A percentile compares a stretch with the other conserved stretches of the same genome.
These are phyloP conservation scores for Leishmania lainsoni DNA, from an alignment of 208 protist genomes.

Conservation along the genomic window DNA sequence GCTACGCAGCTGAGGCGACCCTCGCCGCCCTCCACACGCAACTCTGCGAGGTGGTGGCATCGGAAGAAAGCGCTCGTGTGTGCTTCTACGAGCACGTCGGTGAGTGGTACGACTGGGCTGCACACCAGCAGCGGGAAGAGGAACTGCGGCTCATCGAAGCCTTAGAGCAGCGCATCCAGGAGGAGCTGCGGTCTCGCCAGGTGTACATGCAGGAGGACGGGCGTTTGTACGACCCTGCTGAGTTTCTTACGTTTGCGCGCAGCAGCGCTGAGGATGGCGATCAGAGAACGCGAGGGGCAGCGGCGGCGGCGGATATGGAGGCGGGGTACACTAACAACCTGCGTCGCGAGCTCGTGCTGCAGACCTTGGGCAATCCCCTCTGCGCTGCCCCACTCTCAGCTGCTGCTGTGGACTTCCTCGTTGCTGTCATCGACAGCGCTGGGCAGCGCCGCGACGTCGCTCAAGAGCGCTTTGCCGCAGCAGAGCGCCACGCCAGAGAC, in stretches of 20 bases:
- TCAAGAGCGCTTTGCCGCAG: conserved; percentile 28
- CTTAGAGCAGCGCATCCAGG: conserved; percentile 45
- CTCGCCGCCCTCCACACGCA: conserved; percentile 37
- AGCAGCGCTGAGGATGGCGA: background rate
- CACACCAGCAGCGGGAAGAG: conserved; percentile 33
- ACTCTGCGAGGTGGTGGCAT: conserved; percentile 37
- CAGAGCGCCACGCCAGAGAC: conserved; percentile 35
- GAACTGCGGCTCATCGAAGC: conserved; percentile 27
- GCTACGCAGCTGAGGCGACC: conserved; percentile 46
- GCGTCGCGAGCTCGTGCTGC: conserved; percentile 41
- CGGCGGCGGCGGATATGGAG: background rate
- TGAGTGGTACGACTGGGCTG: conserved; percentile 35
- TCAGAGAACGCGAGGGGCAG: background rate
- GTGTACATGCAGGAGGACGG: conserved; percentile 45
- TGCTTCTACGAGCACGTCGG: conserved; percentile 37
- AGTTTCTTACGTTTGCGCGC: background rate
- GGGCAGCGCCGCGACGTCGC: conserved; percentile 29
- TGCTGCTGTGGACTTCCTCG: conserved; percentile 39
- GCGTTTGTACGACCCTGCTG: conserved; percentile 43
- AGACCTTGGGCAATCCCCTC: conserved; percentile 39
- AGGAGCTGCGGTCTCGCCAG: conserved; percentile 49
- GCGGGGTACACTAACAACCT: conserved; percentile 19
- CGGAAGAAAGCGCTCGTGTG: conserved; percentile 44
- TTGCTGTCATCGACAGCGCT: conserved; percentile 43
- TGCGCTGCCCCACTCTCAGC: conserved; percentile 23